Conservation (phyloP, 2,329 filamentous ascomycete species). For the Lizonia empirigonia region DNA sequence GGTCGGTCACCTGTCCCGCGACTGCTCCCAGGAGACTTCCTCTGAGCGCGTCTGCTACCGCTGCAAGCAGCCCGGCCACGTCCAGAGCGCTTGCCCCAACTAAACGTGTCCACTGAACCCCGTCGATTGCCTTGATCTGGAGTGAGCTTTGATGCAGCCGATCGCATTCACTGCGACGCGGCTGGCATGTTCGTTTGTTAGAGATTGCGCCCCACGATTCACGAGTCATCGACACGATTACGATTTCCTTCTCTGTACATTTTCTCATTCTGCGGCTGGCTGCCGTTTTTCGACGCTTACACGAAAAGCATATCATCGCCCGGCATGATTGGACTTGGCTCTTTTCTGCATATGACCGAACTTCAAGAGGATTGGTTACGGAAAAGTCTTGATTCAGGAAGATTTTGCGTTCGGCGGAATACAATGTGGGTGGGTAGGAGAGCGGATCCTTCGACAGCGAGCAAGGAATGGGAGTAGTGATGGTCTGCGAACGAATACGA, state of each 20-base stretch:
- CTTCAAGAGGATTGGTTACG: conserved; percentile 44
- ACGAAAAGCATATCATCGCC: conserved; percentile 47
- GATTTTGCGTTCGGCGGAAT: conserved; percentile 43
- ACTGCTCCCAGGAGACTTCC: conserved; percentile 91
- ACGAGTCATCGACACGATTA: conserved; percentile 44
- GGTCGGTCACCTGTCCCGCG: conserved; percentile 91
- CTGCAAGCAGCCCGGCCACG: conserved; percentile 84
- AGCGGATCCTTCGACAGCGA: conserved; percentile 41
- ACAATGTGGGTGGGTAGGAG: conserved; percentile 40
- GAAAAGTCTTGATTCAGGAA: conserved; percentile 44
- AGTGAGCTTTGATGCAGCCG: conserved; percentile 35
- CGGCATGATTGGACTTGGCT: conserved; percentile 46
- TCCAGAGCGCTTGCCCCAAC: conserved; percentile 93
- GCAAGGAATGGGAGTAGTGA: conserved; percentile 41
- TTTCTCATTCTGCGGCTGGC: conserved; percentile 48
- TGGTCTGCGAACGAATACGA: conserved; percentile 34
- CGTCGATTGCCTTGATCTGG: conserved; percentile 41
- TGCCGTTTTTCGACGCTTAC: conserved; percentile 46
- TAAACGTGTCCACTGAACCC: conserved; percentile 52
- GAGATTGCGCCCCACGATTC: conserved; percentile 36
- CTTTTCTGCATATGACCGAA: conserved; percentile 42
- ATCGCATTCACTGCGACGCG: conserved; percentile 26
- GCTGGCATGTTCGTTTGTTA: conserved; percentile 35
- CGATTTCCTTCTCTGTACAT: conserved; percentile 49
- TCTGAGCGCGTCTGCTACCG: conserved; percentile 99